These are phyloP conservation scores for Colletotrichum liaoningense DNA, from an alignment of 2,329 filamentous ascomycete species.

Conservation along the genomic window DNA sequence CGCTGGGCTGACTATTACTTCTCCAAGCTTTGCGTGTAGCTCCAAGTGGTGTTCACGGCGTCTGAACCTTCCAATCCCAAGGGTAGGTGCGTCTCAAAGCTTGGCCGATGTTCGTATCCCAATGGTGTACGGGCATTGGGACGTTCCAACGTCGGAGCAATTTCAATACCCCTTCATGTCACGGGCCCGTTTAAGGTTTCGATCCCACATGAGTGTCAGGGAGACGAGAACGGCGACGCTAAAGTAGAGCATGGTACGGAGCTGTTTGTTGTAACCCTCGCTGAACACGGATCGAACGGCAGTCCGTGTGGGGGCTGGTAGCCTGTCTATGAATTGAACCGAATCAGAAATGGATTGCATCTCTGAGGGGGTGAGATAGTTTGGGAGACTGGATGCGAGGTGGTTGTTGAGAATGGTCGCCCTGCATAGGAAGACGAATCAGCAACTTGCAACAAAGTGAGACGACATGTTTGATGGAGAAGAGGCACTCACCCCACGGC, in stretches of 20 bases:
- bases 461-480: conserved; percentile 9
- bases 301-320: background rate
- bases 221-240: conserved; percentile 8
- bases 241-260: conserved; percentile 18
- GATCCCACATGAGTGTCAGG: conserved; percentile 2
- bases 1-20: conserved; percentile 13
- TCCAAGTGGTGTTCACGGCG: conserved; percentile 12
- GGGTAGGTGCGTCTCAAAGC: conserved; percentile 20
- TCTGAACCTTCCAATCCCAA: conserved; percentile 15
- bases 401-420: conserved; percentile 7
- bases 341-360: background rate
- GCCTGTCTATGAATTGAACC: conserved; percentile 3
- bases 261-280: conserved; percentile 11
- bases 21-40: background rate
- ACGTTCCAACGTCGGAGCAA: background rate
- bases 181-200: conserved; percentile 14
- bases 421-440: background rate
- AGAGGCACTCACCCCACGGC: conserved; percentile 44
- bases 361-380: background rate
- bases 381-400: conserved; percentile 1
- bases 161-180: conserved; percentile 5
- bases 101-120: conserved; percentile 5
- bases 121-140: background rate
- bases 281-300: conserved; percentile 5
- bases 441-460: conserved; percentile 1